Evolutionary conservation across 129 eudicot genomes (phyloP), one percentile per base, ranked within the genome.

Genomic region (Tagetes patula): DNA sequence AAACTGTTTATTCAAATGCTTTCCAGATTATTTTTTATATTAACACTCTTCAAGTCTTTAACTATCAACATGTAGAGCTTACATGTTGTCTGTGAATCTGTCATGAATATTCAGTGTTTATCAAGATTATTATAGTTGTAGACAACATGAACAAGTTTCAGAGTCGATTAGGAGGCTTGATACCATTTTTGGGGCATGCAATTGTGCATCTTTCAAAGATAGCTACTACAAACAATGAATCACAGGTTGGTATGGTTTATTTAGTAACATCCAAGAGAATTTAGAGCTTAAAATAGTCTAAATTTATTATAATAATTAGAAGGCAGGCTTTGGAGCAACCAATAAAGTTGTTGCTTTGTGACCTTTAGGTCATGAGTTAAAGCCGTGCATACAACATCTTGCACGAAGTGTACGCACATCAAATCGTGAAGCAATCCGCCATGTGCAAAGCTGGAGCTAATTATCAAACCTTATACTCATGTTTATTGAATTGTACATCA

Each of bases 191-290:
- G 32, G 14, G 65, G 41, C 41, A 59, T 59, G 65, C 34, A 20
- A 59, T 59, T 11, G 38, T 56, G 63, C 63, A 31, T 27, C 63
- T 27, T 56, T 31, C 31, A 3, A 56, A 59, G 40, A 33, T 32
- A 32, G 65, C 65, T 31, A 33, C 41, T 59, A 59, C 65, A 59
- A 59, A 36, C 65, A 33, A 59, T 59, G 41, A 33, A 59, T 34
- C 39, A 59, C 20, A 59, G 20, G 65, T 59, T 59, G 20, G 34
- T 59, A 59, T 59, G 41, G 14, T 33, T 34, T 59, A 59, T 33
- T 59, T 59, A 59, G 42, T 33, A 59, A 8, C n/a, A 31, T 1
- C 49, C 27, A 0, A 8, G 9, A 12, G 59, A 20, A 53, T n/a
- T 53, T 53, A 53, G 49, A 14, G 6, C 59, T 53, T 53, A 53